Percentiles rank a stretch among this genome's conserved stretches.
phyloP scores from a whole-genome alignment of 2,329 filamentous ascomycete species.

The Alternaria sp. region DNA sequence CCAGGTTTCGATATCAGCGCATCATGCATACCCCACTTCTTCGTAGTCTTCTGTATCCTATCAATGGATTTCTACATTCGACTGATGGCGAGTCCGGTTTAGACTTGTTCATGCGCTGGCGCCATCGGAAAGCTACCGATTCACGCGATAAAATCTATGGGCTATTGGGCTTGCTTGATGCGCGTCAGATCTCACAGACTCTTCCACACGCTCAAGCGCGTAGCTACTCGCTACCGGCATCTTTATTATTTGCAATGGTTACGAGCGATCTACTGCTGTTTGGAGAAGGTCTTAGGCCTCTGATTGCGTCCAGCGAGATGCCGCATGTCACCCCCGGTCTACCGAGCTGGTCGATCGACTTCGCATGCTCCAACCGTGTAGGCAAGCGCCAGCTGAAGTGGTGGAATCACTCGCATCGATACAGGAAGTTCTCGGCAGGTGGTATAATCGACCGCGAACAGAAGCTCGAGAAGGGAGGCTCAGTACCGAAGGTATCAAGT shows the following conservation, averaged over 20 bases:
- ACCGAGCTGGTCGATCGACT: conserved; percentile 27
- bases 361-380: conserved; percentile 17
- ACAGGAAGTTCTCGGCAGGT: not conserved
- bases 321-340: conserved; percentile 5
- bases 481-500: not conserved
- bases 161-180: conserved; percentile 21
- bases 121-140: conserved; percentile 26
- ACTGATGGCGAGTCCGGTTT: conserved; percentile 12
- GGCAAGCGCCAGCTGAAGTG: conserved; percentile 24
- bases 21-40: conserved; percentile 10
- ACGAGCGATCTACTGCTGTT: conserved; percentile 16
- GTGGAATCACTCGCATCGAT: conserved; percentile 28
- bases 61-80: conserved; percentile 17
- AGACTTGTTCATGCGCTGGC: conserved; percentile 26
- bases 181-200: not conserved
- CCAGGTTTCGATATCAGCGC: not conserved
- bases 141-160: conserved; percentile 34
- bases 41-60: conserved; percentile 19
- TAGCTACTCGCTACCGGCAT: not conserved
- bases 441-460: not conserved
- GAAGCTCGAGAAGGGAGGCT: not conserved
- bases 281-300: conserved; percentile 12
- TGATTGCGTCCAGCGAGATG: conserved; percentile 20
- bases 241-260: not conserved
- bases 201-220: not conserved